Base-by-base conservation (phyloP, 805 yeast genomes). In the Suhomyces kilbournensis region DNA sequence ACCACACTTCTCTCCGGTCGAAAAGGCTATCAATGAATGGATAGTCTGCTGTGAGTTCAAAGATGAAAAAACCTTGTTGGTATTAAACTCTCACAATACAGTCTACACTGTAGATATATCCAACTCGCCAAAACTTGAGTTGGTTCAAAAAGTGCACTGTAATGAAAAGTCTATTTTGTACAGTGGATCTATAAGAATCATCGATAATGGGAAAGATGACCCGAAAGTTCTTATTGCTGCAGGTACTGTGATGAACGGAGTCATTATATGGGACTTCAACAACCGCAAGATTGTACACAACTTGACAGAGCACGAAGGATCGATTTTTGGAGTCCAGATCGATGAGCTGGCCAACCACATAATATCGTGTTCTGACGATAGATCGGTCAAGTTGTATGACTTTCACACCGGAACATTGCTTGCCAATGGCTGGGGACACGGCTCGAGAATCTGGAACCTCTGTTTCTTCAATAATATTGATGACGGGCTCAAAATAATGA, bases 361-460 rank as follows among this genome's bases (percentile, higher is more conserved):
- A 7, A 83, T 86, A 1, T 84, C 93, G 47, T 94, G 99, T 65
- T 93, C 98, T 0, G 98, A 94, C 67, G 99, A 93, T 64, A 77
- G 99, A 55, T 88, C 97, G 0, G 83, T 94, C 50, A 86, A 84
- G 52, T 65, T 93, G 5, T 91, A 91, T 85, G 82, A 82, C 59
- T 70, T 86, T 55, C 61, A 61, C 6, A 63, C 80, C 1, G 93
- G 96, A 0, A 60, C 69, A 9, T 68, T 83, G 32, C 59, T 88
- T 39, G 87, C 93, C 1, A 81, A 84, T 25, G 97, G 97, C 0
- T 94, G 97, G 97, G 99, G 98, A 12, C 99, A 94, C 65, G 85
- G 88, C 1, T 93, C 98, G 0, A 80, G 99, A 64, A 92, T 94
- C 40, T 94, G 99, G 99, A 42, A 35, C 22, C 51, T 48, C 14